Conservation (phyloP, 2,329 filamentous ascomycete genomes). For the Colletotrichum tamarilloi region DNA sequence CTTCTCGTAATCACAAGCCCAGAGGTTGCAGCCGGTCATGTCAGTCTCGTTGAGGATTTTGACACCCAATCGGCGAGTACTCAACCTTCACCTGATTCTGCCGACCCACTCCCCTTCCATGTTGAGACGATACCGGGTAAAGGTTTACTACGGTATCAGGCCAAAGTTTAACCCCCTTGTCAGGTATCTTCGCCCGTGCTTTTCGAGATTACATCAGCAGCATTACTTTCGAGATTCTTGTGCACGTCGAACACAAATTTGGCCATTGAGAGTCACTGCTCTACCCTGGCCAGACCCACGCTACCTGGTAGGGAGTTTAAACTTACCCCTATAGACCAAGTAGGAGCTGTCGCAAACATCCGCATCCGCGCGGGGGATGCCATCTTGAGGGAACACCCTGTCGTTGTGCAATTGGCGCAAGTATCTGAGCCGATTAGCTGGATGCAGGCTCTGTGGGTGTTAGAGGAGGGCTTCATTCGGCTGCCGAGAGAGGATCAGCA, state of each 20-base stretch:
- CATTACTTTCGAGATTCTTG: too few relatives aligned
- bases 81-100: not conserved
- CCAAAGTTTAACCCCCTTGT: too few relatives aligned
- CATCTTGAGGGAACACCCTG: conserved; percentile 44
- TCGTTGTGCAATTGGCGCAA: conserved; percentile 42
- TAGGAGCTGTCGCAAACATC: conserved; percentile 45
- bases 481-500: conserved; percentile 39
- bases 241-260: too few relatives aligned
- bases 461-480: conserved; percentile 43
- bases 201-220: too few relatives aligned
- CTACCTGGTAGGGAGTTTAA: too few relatives aligned
- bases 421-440: conserved; percentile 36
- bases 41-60: conserved; percentile 10
- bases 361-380: conserved; percentile 45
- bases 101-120: conserved; percentile 38
- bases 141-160: too few relatives aligned
- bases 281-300: too few relatives aligned
- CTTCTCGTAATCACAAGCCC: conserved; percentile 31
- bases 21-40: conserved; percentile 23
- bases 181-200: too few relatives aligned
- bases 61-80: conserved; percentile 1
- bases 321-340: too few relatives aligned
- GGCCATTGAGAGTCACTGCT: too few relatives aligned
- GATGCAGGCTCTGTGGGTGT: conserved; percentile 39
- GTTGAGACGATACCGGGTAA: conserved; percentile 42